A percentile compares a stretch with the other conserved stretches of the same genome.
These are phyloP conservation scores for Hortiboletus campestris DNA, from an alignment of 768 basidiomycete genomes.

Conservation along the genomic window DNA sequence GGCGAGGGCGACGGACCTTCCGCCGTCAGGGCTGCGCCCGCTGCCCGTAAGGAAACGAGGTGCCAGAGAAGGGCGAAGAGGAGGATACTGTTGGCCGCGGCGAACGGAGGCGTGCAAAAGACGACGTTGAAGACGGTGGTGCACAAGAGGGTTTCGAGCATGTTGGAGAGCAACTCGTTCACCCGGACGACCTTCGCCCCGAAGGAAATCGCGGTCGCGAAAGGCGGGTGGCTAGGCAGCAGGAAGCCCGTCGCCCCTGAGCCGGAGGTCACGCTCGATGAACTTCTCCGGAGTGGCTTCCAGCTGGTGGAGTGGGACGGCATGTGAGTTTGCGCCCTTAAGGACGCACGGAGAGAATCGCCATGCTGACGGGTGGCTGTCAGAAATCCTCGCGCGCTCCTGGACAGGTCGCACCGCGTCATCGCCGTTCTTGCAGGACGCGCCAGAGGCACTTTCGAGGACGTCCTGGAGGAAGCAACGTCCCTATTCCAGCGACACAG, in stretches of 20 bases:
- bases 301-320: background rate
- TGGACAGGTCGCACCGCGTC: background rate
- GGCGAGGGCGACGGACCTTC: too few relatives aligned
- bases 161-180: background rate
- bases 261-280: background rate
- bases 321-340: background rate
- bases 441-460: background rate
- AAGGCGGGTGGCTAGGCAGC: conserved; percentile 2
- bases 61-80: background rate
- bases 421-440: background rate
- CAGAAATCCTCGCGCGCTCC: background rate
- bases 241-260: background rate
- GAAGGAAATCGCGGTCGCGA: background rate
- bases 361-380: too few relatives aligned
- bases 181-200: too few relatives aligned
- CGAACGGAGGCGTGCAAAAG: background rate
- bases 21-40: too few relatives aligned
- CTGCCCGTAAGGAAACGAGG: background rate
- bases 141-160: background rate
- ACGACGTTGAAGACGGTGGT: background rate
- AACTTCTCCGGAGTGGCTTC: background rate
- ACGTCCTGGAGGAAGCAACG: background rate
- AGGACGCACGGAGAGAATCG: too few relatives aligned
- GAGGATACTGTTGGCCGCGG: background rate
- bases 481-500: background rate